Evolutionary conservation across 305 asterid species (phyloP).

Genomic region (Rubia tinctorum): DNA sequence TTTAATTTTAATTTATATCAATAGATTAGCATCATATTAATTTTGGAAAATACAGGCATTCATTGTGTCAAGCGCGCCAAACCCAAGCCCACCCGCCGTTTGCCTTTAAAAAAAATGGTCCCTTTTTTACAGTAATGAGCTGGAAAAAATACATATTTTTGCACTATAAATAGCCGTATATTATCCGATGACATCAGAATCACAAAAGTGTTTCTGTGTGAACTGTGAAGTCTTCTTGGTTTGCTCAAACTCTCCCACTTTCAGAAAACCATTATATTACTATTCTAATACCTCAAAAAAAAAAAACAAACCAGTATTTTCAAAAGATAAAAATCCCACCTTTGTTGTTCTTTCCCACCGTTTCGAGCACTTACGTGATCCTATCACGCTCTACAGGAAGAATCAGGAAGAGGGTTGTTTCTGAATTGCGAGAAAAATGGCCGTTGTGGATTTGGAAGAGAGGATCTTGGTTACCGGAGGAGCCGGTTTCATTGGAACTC

Average conservation of each 20-base stretch:
- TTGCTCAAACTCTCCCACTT: constrained; percentile 28
- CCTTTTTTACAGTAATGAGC: too few relatives aligned
- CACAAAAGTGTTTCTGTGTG: neutral
- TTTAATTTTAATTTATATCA: too few relatives aligned
- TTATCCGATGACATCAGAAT: neutral
- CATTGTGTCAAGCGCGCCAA: constrained; percentile 2
- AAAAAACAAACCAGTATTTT: neutral
- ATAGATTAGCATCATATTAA: too few relatives aligned
- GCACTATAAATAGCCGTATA: neutral
- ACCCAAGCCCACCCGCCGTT: constrained; percentile 4
- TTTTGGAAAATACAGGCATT: neutral
- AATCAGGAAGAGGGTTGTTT: neutral
- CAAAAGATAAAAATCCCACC: neutral
- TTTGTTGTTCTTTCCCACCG: neutral
- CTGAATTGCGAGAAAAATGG: constrained; percentile 14
- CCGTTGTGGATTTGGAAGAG: constrained; percentile 22
- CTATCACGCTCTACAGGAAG: neutral
- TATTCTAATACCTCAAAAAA: neutral
- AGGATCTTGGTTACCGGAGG: constrained; percentile 90
- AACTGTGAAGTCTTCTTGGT: constrained; percentile 34
- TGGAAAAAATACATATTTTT: too few relatives aligned
- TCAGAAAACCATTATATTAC: neutral
- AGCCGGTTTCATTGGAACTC: constrained; percentile 98
- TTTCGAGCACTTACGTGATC: neutral
- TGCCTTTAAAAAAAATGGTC: neutral